These are phyloP conservation scores for Teratosphaeria destructans DNA, from an alignment of 2,329 filamentous ascomycete species.

Conservation along the genomic window DNA sequence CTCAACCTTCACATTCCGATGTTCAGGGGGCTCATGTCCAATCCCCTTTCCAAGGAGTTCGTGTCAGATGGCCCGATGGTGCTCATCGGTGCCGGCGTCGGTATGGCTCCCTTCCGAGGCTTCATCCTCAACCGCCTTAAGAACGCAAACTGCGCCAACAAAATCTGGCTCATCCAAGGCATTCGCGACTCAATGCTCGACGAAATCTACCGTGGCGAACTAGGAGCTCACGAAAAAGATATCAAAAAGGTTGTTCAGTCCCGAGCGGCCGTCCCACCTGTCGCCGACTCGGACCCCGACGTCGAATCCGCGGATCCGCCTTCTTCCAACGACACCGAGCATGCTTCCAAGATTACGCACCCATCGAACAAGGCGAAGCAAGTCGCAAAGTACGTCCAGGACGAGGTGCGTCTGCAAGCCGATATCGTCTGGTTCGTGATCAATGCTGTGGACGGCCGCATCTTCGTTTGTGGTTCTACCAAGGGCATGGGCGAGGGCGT, in stretches of 20 bases:
- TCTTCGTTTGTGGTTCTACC: constrained; percentile 92
- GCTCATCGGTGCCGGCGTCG: constrained; percentile 89
- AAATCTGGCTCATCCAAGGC: constrained; percentile 93
- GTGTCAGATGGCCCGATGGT: constrained; percentile 94
- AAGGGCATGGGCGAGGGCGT: constrained; percentile 98
- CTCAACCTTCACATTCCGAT: constrained; percentile 74
- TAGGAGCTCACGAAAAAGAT: constrained; percentile 70
- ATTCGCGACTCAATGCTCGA: constrained; percentile 90
- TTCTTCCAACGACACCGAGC: background rate
- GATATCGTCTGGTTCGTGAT: constrained; percentile 98
- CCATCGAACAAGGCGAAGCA: constrained; percentile 42
- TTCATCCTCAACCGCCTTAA: constrained; percentile 91
- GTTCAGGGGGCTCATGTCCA: constrained; percentile 97
- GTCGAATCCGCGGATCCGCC: constrained; percentile 6
- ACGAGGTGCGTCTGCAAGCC: constrained; percentile 81
- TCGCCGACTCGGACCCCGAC: constrained; percentile 17
- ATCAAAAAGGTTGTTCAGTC: constrained; percentile 43
- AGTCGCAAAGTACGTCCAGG: constrained; percentile 86
- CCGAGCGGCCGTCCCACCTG: constrained; percentile 23
- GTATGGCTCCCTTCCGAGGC: constrained; percentile 92
- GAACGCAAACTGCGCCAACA: constrained; percentile 93
- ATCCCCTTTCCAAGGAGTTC: constrained; percentile 86
- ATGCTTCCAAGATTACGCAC: background rate
- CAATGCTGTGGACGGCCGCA: constrained; percentile 87
- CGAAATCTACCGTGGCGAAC: constrained; percentile 92